phyloP scores from a whole-genome alignment of 257 asterid species.

The Rubia yunnanensis region DNA sequence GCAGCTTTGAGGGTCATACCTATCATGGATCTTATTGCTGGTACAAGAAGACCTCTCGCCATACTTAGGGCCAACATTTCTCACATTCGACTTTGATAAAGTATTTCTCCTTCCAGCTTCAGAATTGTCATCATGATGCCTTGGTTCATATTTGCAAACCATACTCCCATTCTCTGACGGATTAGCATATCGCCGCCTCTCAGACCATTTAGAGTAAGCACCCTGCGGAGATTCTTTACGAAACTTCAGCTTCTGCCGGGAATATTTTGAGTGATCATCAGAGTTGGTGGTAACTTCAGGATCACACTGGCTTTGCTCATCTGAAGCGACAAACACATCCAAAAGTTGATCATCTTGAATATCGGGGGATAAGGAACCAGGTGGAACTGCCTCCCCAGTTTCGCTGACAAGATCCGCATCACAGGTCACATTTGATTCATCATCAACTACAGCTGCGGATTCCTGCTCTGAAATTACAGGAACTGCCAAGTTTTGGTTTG shows the following conservation, averaged over 20 bases:
- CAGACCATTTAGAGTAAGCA: slow-evolving; percentile 47
- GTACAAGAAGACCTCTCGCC: slow-evolving; percentile 42
- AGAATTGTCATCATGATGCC: slow-evolving; percentile 44
- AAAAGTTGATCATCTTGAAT: slow-evolving; percentile 39
- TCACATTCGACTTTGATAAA: slow-evolving; percentile 39
- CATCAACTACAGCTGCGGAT: slow-evolving; percentile 31
- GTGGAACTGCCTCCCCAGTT: slow-evolving; percentile 44
- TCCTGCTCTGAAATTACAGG: slow-evolving; percentile 37
- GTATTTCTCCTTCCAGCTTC: slow-evolving; percentile 48
- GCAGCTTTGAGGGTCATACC: slow-evolving; percentile 50
- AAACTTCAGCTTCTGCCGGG: slow-evolving; percentile 55
- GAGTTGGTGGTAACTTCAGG: slow-evolving; percentile 29
- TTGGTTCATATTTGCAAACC: slow-evolving; percentile 43
- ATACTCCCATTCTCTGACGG: slow-evolving; percentile 40
- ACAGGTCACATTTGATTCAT: slow-evolving; percentile 28
- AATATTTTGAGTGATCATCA: slow-evolving; percentile 41
- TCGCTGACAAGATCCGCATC: slow-evolving; percentile 39
- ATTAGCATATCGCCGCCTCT: slow-evolving; percentile 36
- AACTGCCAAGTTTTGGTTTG: slow-evolving; percentile 29
- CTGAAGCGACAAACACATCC: slow-evolving; percentile 37
- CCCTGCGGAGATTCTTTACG: slow-evolving; percentile 52
- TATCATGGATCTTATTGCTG: slow-evolving; percentile 38
- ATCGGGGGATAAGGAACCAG: slow-evolving; percentile 45
- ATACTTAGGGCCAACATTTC: slow-evolving; percentile 50
- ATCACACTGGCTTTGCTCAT: slow-evolving; percentile 40